phyloP scores from a whole-genome alignment of 306 rosid species.

The Boehmeria nivea region DNA sequence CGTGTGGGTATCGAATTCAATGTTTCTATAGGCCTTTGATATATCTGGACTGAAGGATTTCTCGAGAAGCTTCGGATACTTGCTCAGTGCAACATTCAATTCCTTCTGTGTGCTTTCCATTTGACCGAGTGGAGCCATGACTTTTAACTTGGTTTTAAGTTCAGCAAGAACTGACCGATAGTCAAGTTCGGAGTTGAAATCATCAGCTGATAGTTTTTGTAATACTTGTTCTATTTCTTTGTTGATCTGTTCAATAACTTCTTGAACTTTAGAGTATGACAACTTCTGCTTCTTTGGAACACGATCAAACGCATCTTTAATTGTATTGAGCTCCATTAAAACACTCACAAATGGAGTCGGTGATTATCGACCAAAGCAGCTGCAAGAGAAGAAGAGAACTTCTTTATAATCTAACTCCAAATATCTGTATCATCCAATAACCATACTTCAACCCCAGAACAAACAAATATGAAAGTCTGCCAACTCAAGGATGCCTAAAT shows the following conservation, averaged over 20 bases:
- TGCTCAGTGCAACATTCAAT: constrained; percentile 66
- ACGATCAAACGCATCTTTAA: constrained; percentile 59
- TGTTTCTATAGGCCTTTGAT: constrained; percentile 80
- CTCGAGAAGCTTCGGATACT: constrained; percentile 75
- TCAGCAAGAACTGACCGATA: constrained; percentile 41
- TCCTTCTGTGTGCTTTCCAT: constrained; percentile 76
- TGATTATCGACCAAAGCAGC: no score
- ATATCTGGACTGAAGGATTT: constrained; percentile 77
- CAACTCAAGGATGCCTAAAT: no score
- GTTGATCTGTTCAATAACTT: constrained; percentile 37
- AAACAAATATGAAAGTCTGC: no score
- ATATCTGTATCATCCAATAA: no score
- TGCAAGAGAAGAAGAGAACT: constrained; percentile 8
- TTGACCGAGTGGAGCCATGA: constrained; percentile 51
- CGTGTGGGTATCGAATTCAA: constrained; percentile 49
- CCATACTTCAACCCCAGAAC: no score
- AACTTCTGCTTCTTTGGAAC: constrained; percentile 71
- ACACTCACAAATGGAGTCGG: not conserved
- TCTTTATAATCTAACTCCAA: not conserved
- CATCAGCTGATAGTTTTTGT: constrained; percentile 40
- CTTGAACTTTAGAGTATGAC: constrained; percentile 67
- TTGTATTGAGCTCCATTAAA: constrained; percentile 65
- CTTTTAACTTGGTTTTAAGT: constrained; percentile 52
- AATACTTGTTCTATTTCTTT: constrained; percentile 54
- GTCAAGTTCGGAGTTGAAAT: constrained; percentile 32